phyloP scores from a whole-genome alignment of 2,329 filamentous ascomycete species.

The Beauveria australis region DNA sequence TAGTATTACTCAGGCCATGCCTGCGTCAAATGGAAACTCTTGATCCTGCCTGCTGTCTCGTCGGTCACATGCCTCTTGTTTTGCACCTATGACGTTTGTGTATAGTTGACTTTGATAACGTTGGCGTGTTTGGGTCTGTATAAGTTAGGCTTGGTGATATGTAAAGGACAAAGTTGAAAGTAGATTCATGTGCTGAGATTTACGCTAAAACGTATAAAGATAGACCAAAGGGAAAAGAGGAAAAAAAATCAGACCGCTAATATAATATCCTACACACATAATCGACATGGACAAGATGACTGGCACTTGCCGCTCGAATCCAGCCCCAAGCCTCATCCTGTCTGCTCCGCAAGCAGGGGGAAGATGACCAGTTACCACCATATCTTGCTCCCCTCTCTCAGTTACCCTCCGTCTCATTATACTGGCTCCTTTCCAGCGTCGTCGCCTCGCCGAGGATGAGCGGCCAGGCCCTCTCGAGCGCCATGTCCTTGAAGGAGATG shows the following conservation, averaged over 20 bases:
- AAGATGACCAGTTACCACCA: neutral
- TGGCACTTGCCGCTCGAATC: too few species aligned
- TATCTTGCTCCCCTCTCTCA: neutral
- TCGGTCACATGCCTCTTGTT: neutral
- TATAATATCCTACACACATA: neutral
- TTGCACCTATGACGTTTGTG: too few species aligned
- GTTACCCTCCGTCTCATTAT: neutral
- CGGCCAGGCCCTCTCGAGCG: conserved; percentile 2
- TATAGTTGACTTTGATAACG: too few species aligned
- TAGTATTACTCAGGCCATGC: neutral
- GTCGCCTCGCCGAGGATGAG: neutral
- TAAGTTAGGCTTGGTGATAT: too few species aligned
- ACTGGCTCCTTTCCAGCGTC: conserved; percentile 1
- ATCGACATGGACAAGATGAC: too few species aligned
- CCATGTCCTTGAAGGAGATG: conserved; percentile 8
- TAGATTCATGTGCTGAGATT: too few species aligned
- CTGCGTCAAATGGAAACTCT: conserved; percentile 8
- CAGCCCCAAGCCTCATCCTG: too few species aligned
- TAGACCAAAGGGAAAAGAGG: neutral
- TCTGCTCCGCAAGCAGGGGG: too few species aligned
- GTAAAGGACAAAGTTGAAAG: neutral
- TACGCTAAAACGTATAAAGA: neutral
- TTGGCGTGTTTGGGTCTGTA: too few species aligned
- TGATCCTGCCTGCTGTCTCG: neutral
- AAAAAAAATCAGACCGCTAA: neutral